A percentile compares a stretch with the other conserved stretches of the same genome.
Evolutionary conservation across 148 eudicot genomes (phyloP).

Genomic region (Silene uniflora): DNA sequence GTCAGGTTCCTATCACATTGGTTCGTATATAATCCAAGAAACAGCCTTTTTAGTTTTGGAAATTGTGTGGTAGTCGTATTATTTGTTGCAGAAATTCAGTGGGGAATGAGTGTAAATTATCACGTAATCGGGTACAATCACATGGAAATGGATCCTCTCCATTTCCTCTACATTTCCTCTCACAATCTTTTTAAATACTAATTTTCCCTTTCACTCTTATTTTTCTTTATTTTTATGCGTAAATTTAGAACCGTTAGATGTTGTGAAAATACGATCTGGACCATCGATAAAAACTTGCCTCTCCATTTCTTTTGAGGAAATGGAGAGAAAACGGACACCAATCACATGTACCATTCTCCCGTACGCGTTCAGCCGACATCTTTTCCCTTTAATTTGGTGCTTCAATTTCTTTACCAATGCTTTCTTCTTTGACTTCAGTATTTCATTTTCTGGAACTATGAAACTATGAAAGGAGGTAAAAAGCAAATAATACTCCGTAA

Average conservation of each 20-base stretch:
- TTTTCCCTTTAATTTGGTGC: background rate
- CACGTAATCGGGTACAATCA: slow-evolving; percentile 25
- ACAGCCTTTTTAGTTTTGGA: slow-evolving; percentile 18
- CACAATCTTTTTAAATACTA: too few relatives aligned
- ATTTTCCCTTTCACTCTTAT: too few relatives aligned
- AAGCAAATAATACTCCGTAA: too few relatives aligned
- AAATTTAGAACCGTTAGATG: too few relatives aligned
- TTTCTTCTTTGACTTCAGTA: slow-evolving; percentile 3
- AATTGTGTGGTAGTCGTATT: slow-evolving; percentile 4
- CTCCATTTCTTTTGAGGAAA: too few relatives aligned
- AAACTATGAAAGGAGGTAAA: too few relatives aligned
- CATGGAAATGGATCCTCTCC: too few relatives aligned
- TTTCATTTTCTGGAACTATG: background rate
- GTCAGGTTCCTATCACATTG: slow-evolving; percentile 15
- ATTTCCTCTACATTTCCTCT: too few relatives aligned
- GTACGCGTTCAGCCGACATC: slow-evolving; percentile 17
- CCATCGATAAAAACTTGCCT: too few relatives aligned
- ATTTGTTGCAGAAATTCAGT: background rate
- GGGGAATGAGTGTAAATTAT: background rate
- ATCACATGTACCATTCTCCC: slow-evolving; percentile 28
- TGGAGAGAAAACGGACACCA: too few relatives aligned
- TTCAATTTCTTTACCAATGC: background rate
- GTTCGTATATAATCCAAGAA: slow-evolving; percentile 17
- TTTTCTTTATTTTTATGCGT: too few relatives aligned
- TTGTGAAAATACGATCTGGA: too few relatives aligned